Evolutionary conservation across 192 early-diverging fungal species (phyloP).

Genomic region (Phlyctochytrium planicorne): DNA sequence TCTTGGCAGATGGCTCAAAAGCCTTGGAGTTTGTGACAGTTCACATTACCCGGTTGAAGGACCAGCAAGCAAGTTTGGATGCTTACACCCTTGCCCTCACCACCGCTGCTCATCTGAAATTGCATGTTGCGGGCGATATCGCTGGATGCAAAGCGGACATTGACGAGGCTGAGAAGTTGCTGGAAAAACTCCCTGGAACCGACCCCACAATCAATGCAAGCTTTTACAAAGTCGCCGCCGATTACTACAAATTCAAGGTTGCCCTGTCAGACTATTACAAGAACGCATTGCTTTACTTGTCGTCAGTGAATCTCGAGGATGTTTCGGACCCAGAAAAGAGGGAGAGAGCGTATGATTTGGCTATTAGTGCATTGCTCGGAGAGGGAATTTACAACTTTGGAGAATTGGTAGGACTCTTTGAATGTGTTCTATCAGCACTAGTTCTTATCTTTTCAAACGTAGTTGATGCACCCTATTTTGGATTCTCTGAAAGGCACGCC

Average conservation of each 20-base stretch:
- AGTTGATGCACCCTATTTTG: conserved; percentile 88
- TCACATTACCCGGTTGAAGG: conserved; percentile 70
- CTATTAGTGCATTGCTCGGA: conserved; percentile 87
- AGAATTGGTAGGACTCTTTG: conserved; percentile 71
- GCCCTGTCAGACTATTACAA: conserved; percentile 94
- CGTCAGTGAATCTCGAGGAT: conserved; percentile 85
- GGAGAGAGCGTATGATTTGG: conserved; percentile 90
- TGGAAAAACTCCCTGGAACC: conserved; percentile 70
- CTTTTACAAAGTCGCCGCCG: conserved; percentile 93
- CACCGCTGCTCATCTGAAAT: conserved; percentile 83
- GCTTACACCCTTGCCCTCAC: conserved; percentile 83
- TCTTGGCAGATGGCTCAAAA: conserved; percentile 13
- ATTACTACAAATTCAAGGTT: conserved; percentile 95
- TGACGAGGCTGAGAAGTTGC: conserved; percentile 82
- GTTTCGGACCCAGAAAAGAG: conserved; percentile 70
- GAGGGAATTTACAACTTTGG: conserved; percentile 99
- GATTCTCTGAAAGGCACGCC: conserved; percentile 72
- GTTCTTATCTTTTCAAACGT: conserved; percentile 19
- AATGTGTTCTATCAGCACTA: conserved; percentile 26
- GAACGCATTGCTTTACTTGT: conserved; percentile 89
- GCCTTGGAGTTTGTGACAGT: conserved; percentile 74
- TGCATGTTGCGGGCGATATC: conserved; percentile 68
- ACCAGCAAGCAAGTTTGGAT: conserved; percentile 60
- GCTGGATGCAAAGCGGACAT: conserved; percentile 82
- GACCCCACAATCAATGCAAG: conserved; percentile 87